Base-by-base conservation (phyloP, 306 rosid genomes). In the Vicia villosa region DNA sequence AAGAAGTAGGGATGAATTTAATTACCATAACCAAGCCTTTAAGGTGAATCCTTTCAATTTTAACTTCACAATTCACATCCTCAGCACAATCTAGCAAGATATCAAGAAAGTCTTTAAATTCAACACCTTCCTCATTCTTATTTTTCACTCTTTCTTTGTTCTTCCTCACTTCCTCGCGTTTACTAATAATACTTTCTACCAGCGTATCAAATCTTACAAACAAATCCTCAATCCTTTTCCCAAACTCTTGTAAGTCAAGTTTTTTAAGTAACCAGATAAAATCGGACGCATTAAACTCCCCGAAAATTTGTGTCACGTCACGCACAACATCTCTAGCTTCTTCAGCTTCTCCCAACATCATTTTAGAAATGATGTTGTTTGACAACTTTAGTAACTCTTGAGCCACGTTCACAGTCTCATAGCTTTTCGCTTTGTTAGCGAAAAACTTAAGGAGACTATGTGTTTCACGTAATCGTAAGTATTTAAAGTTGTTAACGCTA, bases 1-100 rank as follows among this genome's bases (percentile, higher is more conserved):
- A 34, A 0, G 6, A 49, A 49, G 55, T 17, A 16, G 20, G 9
- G 55, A 49, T 16, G 22, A 6, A 49, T 16, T 49, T 8, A 38
- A 20, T 37, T 40, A 80, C 84, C 54, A 80, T 76, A 49, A 80
- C 41, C 34, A 80, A 72, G 13, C 69, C 84, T 70, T 80, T 80
- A 42, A 80, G 75, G 17, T 80, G 84, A 3, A 69, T 73, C 47
- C 65, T 80, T 34, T 73, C 47, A 40, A 80, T 70, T 54, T 80
- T 70, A 12, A 80, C 59, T 41, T 80, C 84, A 56, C 59, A 45
- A 43, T 49, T 75, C 28, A 70, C 70, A 19, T 80, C 74, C 66
- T 64, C 74, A 10, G 80, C 71, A 56, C 49, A 80, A 6, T 75
- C 66, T 20, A 80, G 84, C 74, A 80, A 64, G 24, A 72, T 74